Conservation (phyloP, 441 rosid genomes). For the Isatis lusitanica region DNA sequence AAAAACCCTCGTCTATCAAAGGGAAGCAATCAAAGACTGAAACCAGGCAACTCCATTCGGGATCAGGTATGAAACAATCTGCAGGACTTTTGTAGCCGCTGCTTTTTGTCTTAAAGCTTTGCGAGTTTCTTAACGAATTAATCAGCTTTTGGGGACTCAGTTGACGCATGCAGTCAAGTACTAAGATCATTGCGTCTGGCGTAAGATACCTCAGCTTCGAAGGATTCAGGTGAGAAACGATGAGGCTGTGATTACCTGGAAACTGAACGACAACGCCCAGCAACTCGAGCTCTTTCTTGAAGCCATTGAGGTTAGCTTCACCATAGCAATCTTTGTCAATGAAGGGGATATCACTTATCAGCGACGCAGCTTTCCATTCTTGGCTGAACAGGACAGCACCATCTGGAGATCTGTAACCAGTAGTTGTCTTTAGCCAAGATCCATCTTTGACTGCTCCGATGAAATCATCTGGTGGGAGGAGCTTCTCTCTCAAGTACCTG, state of each 20-base stretch:
- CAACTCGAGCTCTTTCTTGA: conserved; percentile 50
- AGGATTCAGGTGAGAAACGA: conserved; percentile 42
- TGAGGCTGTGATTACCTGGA: conserved; percentile 35
- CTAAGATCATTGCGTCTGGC: conserved; percentile 47
- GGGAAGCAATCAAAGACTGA: conserved; percentile 50
- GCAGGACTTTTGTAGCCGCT: conserved; percentile 55
- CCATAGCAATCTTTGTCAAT: conserved; percentile 51
- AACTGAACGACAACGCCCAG: conserved; percentile 57
- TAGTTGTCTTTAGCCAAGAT: conserved; percentile 53
- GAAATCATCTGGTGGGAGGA: conserved; percentile 47
- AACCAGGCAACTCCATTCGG: conserved; percentile 59
- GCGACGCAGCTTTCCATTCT: conserved; percentile 52
- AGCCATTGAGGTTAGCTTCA: conserved; percentile 34
- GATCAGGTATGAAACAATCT: conserved; percentile 58
- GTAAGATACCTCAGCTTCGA: conserved; percentile 19
- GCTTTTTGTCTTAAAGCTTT: conserved; percentile 49
- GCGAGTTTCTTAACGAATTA: conserved; percentile 18
- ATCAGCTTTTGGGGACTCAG: conserved; percentile 31
- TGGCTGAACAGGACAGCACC: conserved; percentile 51
- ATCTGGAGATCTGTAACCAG: conserved; percentile 48
- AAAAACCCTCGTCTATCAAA: conserved; percentile 44
- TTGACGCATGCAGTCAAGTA: conserved; percentile 41
- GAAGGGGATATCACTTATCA: conserved; percentile 57
- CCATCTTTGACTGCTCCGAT: conserved; percentile 40
- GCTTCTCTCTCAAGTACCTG: conserved; percentile 41